These are phyloP conservation scores for Teunomyces atbi DNA, from an alignment of 805 yeast species.

Conservation along the genomic window DNA sequence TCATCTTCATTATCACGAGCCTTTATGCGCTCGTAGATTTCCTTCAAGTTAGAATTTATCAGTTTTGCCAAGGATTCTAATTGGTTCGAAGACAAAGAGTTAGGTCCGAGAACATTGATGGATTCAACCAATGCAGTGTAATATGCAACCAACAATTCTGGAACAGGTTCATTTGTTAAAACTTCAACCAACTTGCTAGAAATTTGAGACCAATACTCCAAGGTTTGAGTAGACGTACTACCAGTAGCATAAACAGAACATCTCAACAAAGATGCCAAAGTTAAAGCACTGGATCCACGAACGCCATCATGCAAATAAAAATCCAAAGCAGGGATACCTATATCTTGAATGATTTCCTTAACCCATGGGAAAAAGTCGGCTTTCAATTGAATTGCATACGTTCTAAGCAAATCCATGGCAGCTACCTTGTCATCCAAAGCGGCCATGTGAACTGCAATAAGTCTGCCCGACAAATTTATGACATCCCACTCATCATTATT, in stretches of 20 bases:
- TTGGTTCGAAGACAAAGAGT: conserved; percentile 55
- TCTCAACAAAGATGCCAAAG: conserved; percentile 73
- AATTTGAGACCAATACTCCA: conserved; percentile 69
- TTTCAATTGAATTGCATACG: conserved; percentile 81
- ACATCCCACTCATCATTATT: conserved; percentile 95
- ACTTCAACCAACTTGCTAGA: conserved; percentile 66
- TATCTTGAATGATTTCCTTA: conserved; percentile 68
- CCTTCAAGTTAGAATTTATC: conserved; percentile 59
- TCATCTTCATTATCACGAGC: conserved; percentile 75
- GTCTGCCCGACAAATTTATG: conserved; percentile 84
- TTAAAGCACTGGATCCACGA: conserved; percentile 82
- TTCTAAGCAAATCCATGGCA: conserved; percentile 83
- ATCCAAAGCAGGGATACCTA: conserved; percentile 84
- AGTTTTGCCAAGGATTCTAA: conserved; percentile 57
- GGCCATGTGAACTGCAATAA: conserved; percentile 92
- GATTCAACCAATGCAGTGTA: conserved; percentile 70
- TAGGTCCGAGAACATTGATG: conserved; percentile 64
- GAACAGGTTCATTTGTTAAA: conserved; percentile 73
- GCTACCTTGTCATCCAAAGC: conserved; percentile 90
- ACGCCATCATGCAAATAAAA: conserved; percentile 94
- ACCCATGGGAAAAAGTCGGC: conserved; percentile 83
- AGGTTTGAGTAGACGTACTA: conserved; percentile 55
- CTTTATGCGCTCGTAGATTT: conserved; percentile 67
- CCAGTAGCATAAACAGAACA: conserved; percentile 59
- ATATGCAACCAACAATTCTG: conserved; percentile 77